Percentiles rank a stretch among this genome's conserved stretches.
These are phyloP conservation scores for Luvunga scandens DNA, from an alignment of 345 rosid species.

Conservation along the genomic window DNA sequence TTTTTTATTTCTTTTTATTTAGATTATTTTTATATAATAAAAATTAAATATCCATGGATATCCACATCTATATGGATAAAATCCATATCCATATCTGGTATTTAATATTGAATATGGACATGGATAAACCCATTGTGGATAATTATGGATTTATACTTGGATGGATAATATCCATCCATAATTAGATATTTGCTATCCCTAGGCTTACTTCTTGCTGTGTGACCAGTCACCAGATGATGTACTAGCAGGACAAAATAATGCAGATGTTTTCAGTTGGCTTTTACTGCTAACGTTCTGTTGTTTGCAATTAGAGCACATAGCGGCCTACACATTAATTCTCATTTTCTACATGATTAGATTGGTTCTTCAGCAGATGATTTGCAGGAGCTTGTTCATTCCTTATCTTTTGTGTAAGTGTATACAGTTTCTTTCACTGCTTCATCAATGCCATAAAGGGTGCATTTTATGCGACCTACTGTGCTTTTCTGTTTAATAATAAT, in stretches of 20 bases:
- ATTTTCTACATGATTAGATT: slow-evolving; percentile 26
- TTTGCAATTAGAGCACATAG: slow-evolving; percentile 22
- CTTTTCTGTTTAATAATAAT: neutral
- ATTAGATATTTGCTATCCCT: too few relatives aligned
- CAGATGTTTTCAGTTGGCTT: neutral
- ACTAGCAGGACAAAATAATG: too few relatives aligned
- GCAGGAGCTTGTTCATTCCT: slow-evolving; percentile 32
- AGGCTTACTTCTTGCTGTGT: neutral
- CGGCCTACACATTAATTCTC: slow-evolving; percentile 29
- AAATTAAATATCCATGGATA: too few relatives aligned
- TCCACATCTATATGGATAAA: too few relatives aligned
- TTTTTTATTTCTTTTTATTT: too few relatives aligned
- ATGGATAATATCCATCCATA: too few relatives aligned
- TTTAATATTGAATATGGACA: too few relatives aligned
- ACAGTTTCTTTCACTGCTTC: neutral
- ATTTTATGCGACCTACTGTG: neutral
- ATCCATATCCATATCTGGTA: too few relatives aligned
- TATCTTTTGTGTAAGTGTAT: slow-evolving; percentile 30
- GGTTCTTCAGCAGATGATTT: slow-evolving; percentile 27
- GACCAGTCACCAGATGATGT: too few relatives aligned
- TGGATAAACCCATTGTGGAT: too few relatives aligned
- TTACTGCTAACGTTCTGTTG: neutral
- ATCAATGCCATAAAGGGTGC: neutral
- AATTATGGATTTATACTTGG: too few relatives aligned
- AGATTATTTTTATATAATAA: too few relatives aligned